These are phyloP conservation scores for Cairneyella variabilis DNA, from an alignment of 495 filamentous ascomycete species.

Conservation along the genomic window DNA sequence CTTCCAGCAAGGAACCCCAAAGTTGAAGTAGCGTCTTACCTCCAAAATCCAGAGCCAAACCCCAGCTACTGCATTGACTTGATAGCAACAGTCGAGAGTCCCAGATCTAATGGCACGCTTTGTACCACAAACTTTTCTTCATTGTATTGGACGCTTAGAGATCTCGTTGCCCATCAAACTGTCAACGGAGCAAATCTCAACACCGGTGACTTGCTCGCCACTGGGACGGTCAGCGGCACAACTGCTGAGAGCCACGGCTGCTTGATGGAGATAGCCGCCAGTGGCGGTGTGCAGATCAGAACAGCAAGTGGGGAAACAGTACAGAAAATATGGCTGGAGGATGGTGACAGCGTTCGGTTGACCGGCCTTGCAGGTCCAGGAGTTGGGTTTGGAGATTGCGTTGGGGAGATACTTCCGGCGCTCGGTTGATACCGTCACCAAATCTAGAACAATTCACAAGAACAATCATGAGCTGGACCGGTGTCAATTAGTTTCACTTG, in stretches of 20 bases:
- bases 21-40: constrained; percentile 54
- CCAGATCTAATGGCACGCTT: constrained; percentile 52
- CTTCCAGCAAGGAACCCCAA: constrained; percentile 57
- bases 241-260: constrained; percentile 59
- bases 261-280: constrained; percentile 68
- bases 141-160: constrained; percentile 36
- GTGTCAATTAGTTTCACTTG: no score
- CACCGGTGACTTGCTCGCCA: constrained; percentile 80
- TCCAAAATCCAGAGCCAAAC: constrained; percentile 58
- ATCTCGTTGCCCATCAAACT: constrained; percentile 81
- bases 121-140: constrained; percentile 61
- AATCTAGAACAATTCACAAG: no score
- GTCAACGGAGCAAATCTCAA: constrained; percentile 78
- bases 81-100: constrained; percentile 58
- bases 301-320: constrained; percentile 58
- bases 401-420: constrained; percentile 33
- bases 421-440: no score
- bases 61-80: constrained; percentile 71
- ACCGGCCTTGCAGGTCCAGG: constrained; percentile 52
- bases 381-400: constrained; percentile 71
- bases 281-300: constrained; percentile 57
- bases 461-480: no score
- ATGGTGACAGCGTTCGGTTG: constrained; percentile 77
- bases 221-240: constrained; percentile 82
- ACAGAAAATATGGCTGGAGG: constrained; percentile 65